phyloP scores from a whole-genome alignment of 257 asterid genomes.

The Lavandula angustifolia region DNA sequence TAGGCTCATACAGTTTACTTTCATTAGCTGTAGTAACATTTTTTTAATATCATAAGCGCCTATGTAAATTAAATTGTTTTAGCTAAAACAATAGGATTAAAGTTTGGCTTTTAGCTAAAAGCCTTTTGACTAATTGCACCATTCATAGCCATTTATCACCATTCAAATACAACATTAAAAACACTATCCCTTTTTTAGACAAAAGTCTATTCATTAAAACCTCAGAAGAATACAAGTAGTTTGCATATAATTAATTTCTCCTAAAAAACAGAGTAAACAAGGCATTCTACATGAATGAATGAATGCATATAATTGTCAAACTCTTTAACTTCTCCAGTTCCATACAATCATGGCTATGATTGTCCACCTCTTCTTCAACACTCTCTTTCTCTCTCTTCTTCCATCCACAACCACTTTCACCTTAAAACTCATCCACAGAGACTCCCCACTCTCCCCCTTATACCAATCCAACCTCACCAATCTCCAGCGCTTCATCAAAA shows the following conservation, averaged over 20 bases:
- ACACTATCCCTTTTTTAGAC: not conserved
- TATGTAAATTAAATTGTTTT: too few species aligned
- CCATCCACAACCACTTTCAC: constrained; percentile 17
- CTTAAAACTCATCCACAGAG: constrained; percentile 41
- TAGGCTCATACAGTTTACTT: too few species aligned
- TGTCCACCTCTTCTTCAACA: constrained; percentile 13
- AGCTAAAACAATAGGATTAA: too few species aligned
- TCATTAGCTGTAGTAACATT: too few species aligned
- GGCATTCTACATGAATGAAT: too few species aligned
- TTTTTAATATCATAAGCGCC: too few species aligned
- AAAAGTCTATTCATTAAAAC: not conserved
- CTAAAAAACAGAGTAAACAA: too few species aligned
- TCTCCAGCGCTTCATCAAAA: constrained; percentile 29
- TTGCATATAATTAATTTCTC: constrained; percentile 4
- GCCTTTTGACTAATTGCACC: too few species aligned
- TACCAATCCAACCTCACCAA: constrained; percentile 37
- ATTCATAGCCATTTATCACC: not conserved
- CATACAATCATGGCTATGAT: constrained; percentile 25
- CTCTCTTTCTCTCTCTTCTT: constrained; percentile 7
- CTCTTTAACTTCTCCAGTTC: not conserved
- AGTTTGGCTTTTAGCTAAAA: too few species aligned
- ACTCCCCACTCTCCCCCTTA: constrained; percentile 41
- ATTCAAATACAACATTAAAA: not conserved
- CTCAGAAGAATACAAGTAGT: not conserved
- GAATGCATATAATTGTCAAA: too few species aligned